Base-by-base conservation (phyloP, 2,329 filamentous ascomycete genomes). In the Verticillium klebahnii region DNA sequence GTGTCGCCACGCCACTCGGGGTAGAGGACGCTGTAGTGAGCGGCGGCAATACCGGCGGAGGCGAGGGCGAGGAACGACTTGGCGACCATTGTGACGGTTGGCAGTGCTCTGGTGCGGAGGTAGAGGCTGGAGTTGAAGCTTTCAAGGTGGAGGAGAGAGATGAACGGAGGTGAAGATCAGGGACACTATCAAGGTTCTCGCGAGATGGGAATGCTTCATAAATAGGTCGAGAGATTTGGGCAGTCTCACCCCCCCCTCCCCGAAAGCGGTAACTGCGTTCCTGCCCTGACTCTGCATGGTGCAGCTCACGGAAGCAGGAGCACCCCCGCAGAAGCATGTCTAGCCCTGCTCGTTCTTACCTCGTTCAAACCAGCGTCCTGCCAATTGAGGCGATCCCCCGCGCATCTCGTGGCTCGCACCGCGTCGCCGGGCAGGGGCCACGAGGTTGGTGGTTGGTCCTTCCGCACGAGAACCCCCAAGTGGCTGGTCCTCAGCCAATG, bases 1-100 rank as follows among this genome's bases (percentile, higher is more conserved):
- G 79, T 81, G 69, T 84, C 76, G 62, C 73, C 77, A 63, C 82
- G 77, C 82, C 80, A 83, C 2, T 69, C 57, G 4, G 82, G 82
- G 68, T 80, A 83, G 14, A 69, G 67, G 61, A 85, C 68, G 50
- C 71, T 72, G 69, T 83, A 85, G 70, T 85, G 82, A 50, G 81
- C 82, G 25, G 75, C 69, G 39, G 73, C 77, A 34, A 77, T 68
- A 52, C 74, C 73, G 23, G 70, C 69, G 37, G 72, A 71, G 34
- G 75, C 72, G 65, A 71, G 65, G 61, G 72, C 54, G 67, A 76
- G 59, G 37, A 77, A 60, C 37, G 70, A 67, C 63, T 72, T 72
- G 67, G 67, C 63, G 56, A 69, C 65, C 72, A 78, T 74, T 60
- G 62, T 71, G 54, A 62, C 62, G 61, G 9, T n/a, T 59, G n/a